Percentiles rank a stretch among this genome's conserved stretches.
Conservation (phyloP, 352 stramenopile species). For the Phytophthora megakarya region DNA sequence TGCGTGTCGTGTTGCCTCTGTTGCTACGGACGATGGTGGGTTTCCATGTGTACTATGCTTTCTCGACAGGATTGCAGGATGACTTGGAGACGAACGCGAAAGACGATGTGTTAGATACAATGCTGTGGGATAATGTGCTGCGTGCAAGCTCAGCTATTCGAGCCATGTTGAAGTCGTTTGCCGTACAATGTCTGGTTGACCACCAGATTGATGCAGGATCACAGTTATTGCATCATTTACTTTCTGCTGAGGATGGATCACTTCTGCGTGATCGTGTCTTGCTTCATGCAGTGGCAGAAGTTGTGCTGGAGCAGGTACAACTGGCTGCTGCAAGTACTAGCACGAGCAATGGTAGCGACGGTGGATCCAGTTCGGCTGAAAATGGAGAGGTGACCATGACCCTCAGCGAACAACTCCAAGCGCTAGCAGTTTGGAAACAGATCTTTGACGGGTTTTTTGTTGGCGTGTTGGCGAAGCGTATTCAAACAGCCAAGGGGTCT, state of each 20-base stretch:
- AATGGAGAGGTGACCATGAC: conserved; percentile 40
- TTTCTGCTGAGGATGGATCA: conserved; percentile 66
- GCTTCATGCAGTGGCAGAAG: conserved; percentile 71
- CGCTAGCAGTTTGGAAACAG: conserved; percentile 57
- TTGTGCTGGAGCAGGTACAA: conserved; percentile 62
- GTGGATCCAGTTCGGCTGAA: conserved; percentile 35
- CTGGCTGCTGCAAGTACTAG: conserved; percentile 33
- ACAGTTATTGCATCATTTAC: conserved; percentile 59
- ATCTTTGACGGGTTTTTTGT: conserved; percentile 75
- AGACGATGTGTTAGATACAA: conserved; percentile 48
- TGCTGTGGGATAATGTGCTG: conserved; percentile 77
- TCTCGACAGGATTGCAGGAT: conserved; percentile 38
- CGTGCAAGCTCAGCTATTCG: conserved; percentile 75
- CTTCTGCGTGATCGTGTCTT: conserved; percentile 74
- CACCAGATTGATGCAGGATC: conserved; percentile 57
- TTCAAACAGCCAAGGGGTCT: conserved; percentile 30
- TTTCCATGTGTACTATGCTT: conserved; percentile 53
- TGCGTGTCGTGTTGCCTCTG: conserved; percentile 79
- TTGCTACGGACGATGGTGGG: conserved; percentile 64
- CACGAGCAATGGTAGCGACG: conserved; percentile 16
- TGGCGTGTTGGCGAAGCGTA: conserved; percentile 40
- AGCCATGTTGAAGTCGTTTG: conserved; percentile 66
- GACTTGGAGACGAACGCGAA: conserved; percentile 49
- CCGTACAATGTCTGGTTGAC: conserved; percentile 70
- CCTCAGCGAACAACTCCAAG: conserved; percentile 49